These are phyloP conservation scores for Stagonosporopsis tanaceti DNA, from an alignment of 2,329 filamentous ascomycete genomes.

Conservation along the genomic window DNA sequence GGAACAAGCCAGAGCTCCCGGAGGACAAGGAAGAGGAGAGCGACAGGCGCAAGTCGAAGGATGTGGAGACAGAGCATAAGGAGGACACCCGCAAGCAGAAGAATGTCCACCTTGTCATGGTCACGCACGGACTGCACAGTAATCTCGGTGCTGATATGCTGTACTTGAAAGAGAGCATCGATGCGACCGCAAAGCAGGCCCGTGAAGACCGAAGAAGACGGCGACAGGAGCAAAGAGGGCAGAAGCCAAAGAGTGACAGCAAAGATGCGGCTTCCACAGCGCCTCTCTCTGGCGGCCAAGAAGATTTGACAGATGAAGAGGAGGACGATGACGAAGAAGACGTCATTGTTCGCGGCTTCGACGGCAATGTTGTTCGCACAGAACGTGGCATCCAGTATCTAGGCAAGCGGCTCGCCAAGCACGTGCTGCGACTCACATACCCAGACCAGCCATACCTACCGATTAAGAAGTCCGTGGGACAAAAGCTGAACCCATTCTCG, in stretches of 20 bases:
- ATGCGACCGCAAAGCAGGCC: constrained; percentile 78
- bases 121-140: constrained; percentile 95
- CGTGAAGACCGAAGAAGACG: constrained; percentile 72
- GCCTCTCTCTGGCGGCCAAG: constrained; percentile 59
- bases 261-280: constrained; percentile 51
- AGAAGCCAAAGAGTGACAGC: constrained; percentile 6
- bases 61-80: constrained; percentile 28
- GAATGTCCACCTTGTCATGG: constrained; percentile 86
- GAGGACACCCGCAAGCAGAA: constrained; percentile 65
- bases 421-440: constrained; percentile 87
- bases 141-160: constrained; percentile 97
- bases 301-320: constrained; percentile 51
- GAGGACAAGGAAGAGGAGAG: constrained; percentile 59
- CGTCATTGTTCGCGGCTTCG: constrained; percentile 88
- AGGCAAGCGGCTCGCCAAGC: constrained; percentile 91
- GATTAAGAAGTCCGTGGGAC: constrained; percentile 61
- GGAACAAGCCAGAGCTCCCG: constrained; percentile 89
- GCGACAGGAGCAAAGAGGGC: constrained; percentile 46
- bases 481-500: constrained; percentile 59
- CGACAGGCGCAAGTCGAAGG: constrained; percentile 33
- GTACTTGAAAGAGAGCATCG: constrained; percentile 96
- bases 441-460: constrained; percentile 91
- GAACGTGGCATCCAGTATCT: constrained; percentile 97
- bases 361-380: constrained; percentile 87
- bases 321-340: constrained; percentile 77